Percentiles rank a stretch among this genome's conserved stretches.
These are phyloP conservation scores for Avena insularis DNA, from an alignment of 176 grass and related monocot genomes.

Conservation along the genomic window DNA sequence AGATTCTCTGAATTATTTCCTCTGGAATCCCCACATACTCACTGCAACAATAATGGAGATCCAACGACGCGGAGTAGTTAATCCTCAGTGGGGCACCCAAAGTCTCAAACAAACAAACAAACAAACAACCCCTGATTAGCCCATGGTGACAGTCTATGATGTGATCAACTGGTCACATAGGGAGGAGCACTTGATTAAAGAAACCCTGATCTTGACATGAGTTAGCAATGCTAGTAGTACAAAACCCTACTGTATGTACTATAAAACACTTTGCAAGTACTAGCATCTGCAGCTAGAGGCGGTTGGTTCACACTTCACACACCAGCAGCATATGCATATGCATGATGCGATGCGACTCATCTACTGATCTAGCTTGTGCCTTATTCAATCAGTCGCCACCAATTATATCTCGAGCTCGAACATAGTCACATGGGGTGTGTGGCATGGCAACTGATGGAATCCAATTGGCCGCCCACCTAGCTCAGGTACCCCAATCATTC, in stretches of 20 bases:
- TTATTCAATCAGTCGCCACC: neutral
- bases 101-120: neutral
- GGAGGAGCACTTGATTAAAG: conserved; percentile 7
- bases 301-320: conserved; percentile 23
- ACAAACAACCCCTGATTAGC: neutral
- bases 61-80: neutral
- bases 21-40: neutral
- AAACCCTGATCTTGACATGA: conserved; percentile 41
- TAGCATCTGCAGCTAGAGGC: conserved; percentile 37
- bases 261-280: conserved; percentile 1
- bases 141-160: neutral
- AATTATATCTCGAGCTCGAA: neutral
- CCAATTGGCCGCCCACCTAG: conserved; percentile 32
- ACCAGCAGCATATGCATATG: conserved; percentile 21
- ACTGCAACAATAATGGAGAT: neutral
- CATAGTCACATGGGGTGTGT: conserved; percentile 54
- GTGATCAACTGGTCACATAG: conserved; percentile 21
- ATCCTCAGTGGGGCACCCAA: neutral
- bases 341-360: conserved; percentile 46
- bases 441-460: conserved; percentile 33
- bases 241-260: neutral
- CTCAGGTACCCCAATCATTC: conserved; percentile 44
- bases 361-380: conserved; percentile 28
- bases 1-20: neutral
- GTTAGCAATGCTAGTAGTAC: neutral